Conservation (phyloP, 345 rosid species). For the Arabidopsis suecica region DNA sequence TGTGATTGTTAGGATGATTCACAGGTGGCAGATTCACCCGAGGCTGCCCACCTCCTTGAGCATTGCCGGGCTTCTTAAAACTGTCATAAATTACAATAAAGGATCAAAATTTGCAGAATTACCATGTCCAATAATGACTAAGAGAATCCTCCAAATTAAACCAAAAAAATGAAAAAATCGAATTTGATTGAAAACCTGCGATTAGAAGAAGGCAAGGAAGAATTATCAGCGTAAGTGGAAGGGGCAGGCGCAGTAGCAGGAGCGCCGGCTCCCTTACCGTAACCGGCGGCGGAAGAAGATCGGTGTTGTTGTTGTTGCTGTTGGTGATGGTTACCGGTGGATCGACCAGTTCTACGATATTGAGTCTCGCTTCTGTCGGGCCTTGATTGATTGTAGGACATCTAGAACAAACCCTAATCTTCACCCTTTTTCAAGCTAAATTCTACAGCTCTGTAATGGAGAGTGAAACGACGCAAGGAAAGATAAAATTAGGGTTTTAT, state of each 20-base stretch:
- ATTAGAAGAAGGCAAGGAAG: conserved; percentile 51
- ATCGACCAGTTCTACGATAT: conserved; percentile 76
- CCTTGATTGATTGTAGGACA: conserved; percentile 99
- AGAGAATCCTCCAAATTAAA: neutral
- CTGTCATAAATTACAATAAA: conserved; percentile 43
- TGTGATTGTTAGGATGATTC: conserved; percentile 56
- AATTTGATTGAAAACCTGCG: conserved; percentile 60
- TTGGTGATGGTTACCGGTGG: conserved; percentile 63
- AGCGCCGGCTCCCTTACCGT: conserved; percentile 83
- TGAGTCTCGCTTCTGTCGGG: conserved; percentile 77
- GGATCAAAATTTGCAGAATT: neutral
- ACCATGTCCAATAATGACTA: neutral
- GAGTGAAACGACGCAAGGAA: conserved; percentile 44
- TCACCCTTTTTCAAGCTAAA: conserved; percentile 35
- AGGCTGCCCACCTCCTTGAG: conserved; percentile 72
- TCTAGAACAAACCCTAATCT: conserved; percentile 57
- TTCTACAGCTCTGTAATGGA: conserved; percentile 35
- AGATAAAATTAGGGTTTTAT: conserved; percentile 76
- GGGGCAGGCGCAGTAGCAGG: conserved; percentile 71
- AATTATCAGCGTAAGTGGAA: conserved; percentile 54
- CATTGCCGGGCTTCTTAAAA: conserved; percentile 73
- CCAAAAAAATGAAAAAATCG: neutral
- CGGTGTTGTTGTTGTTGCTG: conserved; percentile 56
- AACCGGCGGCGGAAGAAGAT: conserved; percentile 63
- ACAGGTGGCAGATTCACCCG: conserved; percentile 57